These are phyloP conservation scores for Russula sp. DNA, from an alignment of 768 basidiomycete species.

Conservation along the genomic window DNA sequence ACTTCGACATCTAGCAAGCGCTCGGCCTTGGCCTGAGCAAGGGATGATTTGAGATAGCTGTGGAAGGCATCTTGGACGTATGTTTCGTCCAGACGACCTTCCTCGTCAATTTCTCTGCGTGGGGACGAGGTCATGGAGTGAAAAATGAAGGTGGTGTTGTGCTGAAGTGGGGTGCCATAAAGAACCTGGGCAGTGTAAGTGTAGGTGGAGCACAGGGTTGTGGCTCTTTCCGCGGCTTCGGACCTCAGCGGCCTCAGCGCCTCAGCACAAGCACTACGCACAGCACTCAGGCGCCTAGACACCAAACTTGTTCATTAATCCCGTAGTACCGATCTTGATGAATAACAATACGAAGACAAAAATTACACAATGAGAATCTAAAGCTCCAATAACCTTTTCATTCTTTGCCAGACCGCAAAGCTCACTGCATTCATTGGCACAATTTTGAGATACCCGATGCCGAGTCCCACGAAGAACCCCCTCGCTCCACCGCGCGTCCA, in stretches of 20 bases:
- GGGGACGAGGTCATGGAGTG: slow-evolving; percentile 2
- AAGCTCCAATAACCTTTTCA: slow-evolving; percentile 44
- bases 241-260: too few relatives aligned
- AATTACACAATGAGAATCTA: slow-evolving; percentile 19
- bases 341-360: too few relatives aligned
- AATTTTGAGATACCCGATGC: slow-evolving; percentile 89
- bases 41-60: slow-evolving; percentile 69
- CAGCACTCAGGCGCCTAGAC: too few relatives aligned
- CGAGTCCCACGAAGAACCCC: slow-evolving; percentile 88
- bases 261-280: too few relatives aligned
- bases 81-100: slow-evolving; percentile 47
- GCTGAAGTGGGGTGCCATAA: too few relatives aligned
- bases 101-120: slow-evolving; percentile 22
- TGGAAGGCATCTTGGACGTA: slow-evolving; percentile 75
- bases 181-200: too few relatives aligned
- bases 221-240: too few relatives aligned
- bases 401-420: slow-evolving; percentile 84
- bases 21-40: slow-evolving; percentile 70
- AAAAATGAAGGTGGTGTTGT: not conserved
- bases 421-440: slow-evolving; percentile 95
- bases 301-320: too few relatives aligned
- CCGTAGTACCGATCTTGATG: too few relatives aligned
- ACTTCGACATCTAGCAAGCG: slow-evolving; percentile 63
- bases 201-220: too few relatives aligned
- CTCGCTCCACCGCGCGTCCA: slow-evolving; percentile 66